phyloP scores from a whole-genome alignment of 305 asterid species.

The Fraxinus ornus region DNA sequence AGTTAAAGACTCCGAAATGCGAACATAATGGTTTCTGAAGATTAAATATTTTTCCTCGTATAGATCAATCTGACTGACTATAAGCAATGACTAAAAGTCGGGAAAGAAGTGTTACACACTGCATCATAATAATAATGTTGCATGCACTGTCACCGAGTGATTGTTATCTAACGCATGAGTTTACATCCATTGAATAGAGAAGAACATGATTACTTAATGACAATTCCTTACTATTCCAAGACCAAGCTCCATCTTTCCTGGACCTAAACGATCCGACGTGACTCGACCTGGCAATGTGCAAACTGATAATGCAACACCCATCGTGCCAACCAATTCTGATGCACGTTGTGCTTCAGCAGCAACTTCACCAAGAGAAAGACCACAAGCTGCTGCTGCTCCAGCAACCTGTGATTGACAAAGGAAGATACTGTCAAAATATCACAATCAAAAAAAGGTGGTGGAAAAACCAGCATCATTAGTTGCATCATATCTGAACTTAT shows the following conservation, averaged over 20 bases:
- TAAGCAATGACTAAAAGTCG: neutral
- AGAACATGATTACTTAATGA: constrained; percentile 4
- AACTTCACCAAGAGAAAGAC: constrained; percentile 77
- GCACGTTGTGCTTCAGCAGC: constrained; percentile 90
- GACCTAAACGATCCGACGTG: constrained; percentile 88
- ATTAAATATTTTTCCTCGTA: neutral
- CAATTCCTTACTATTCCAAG: constrained; percentile 86
- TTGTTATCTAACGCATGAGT: neutral
- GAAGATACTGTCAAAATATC: constrained; percentile 20
- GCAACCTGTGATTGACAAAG: constrained; percentile 60
- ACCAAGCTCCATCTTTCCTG: constrained; percentile 99
- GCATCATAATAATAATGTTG: constrained; percentile 15
- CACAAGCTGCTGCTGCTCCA: constrained; percentile 95
- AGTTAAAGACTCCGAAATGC: neutral
- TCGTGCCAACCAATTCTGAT: constrained; percentile 93
- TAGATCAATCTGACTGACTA: neutral
- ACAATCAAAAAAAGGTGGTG: constrained; percentile 3
- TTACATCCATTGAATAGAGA: constrained; percentile 3
- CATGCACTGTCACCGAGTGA: constrained; percentile 10
- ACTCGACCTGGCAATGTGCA: constrained; percentile 95
- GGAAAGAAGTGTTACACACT: neutral
- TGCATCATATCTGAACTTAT: constrained; percentile 15
- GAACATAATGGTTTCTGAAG: neutral
- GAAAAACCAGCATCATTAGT: neutral
- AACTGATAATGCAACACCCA: constrained; percentile 95